Base-by-base conservation (phyloP, 805 yeast genomes). In the Metschnikowia dekortorum region DNA sequence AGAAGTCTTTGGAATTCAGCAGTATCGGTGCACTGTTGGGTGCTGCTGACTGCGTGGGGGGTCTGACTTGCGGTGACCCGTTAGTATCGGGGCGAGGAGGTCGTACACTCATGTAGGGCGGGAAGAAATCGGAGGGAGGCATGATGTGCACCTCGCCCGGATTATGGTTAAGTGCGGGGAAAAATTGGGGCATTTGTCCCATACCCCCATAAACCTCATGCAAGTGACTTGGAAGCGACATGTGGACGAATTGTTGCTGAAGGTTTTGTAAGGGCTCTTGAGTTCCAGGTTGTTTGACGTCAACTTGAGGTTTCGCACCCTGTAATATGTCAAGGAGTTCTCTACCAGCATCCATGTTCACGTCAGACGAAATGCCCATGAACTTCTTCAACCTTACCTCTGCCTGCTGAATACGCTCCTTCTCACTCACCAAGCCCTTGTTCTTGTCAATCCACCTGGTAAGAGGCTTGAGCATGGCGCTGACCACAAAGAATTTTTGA, bases 261-360 rank as follows among this genome's bases (percentile, higher is more conserved):
- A 44, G 39, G 6, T 40, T 44, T n/a, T 44, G 22, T 9, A 13
- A n/a, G 11, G 48, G 16, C 30, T 32, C 46, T 46, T 32, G 33
- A n/a, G 39, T 9, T 9, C 32, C 46, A n/a, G 46, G n/a, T 18
- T 30, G 32, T 10, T 34, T 26, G 28, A 13, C 35, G 35, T 48
- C 28, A 44, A 16, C 14, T 28, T 36, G 55, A 4, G 56, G 54
- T 31, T 51, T 49, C 8, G 70, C 70, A 11, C 72, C 71, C 53
- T 73, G 76, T 52, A 87, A 71, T 63, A 85, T 76, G 53, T 84
- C 80, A 59, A 87, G 75, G 50, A 87, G 65, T 47, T 85, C 92
- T 73, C 92, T 83, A 33, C 94, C 94, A 1, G 90, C 89, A 65
- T 86, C 92, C 30, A 58, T 59, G 44, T 65, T 64, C 36, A 52